Base-by-base conservation (phyloP, 2,329 filamentous ascomycete genomes). In the Clarireedia paspali region DNA sequence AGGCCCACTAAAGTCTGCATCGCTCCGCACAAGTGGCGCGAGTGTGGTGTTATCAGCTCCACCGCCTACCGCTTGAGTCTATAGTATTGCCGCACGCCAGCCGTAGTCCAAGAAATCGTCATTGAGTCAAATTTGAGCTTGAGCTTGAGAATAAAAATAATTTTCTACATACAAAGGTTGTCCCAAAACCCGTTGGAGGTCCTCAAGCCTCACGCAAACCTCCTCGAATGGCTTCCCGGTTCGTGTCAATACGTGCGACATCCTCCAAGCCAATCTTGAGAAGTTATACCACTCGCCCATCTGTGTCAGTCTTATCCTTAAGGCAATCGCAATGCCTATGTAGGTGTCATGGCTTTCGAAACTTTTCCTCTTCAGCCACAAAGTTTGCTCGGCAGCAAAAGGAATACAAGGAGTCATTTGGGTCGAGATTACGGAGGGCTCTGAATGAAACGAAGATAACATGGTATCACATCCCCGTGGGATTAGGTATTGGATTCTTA, bases 401-500 rank as follows among this genome's bases (percentile, higher is more conserved):
- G 15, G 55, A 67, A n/a, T 66, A 66, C 40, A 64, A 67, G 48
- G 67, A 66, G 20, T 64, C 66, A 4, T 70, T 69, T 59, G 59
- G 63, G 6, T 63, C 60, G n/a, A 59, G 82, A 60, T 70, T 85
- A 50, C 74, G 79, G 40, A 76, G 76, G 52, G 83, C 84, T 39
- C 76, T 85, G 62, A 74, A 76, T 40, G 76, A 79, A 40, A 88
- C 85, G 36, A 85, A 81, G 63, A 76, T 87, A 57, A 79, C 85
- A 75, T 89, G 86, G 86, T 82, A 84, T 68, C 83, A 84, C 7
- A 88, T 89, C 59, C 85, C 86, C 14, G 76, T 88, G 47, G 83
- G 79, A 10, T 72, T 89, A 9, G 86, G 86, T 34, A 81, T 89
- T 63, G 83, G 75, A 46, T 85, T 88, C 64, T 75, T 89, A 0